A percentile compares a stretch with the other conserved stretches of the same genome.
These are phyloP conservation scores for Mortierella sp. DNA, from an alignment of 371 early-diverging fungal genomes.

Conservation along the genomic window DNA sequence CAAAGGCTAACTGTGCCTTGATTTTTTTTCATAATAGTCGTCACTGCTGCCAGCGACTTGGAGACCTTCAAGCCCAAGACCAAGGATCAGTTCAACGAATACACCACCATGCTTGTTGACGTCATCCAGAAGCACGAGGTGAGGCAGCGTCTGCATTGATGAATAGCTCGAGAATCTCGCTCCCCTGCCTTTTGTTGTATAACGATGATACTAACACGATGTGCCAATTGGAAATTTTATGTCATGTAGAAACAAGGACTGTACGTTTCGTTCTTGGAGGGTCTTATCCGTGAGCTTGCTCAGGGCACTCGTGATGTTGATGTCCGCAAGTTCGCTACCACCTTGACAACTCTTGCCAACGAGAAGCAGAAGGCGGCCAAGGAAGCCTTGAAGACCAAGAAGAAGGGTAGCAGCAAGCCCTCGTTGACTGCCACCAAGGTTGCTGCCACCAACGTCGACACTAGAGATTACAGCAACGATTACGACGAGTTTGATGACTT, in stretches of 20 bases:
- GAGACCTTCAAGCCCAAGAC: slow-evolving; percentile 85
- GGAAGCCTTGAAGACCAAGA: slow-evolving; percentile 78
- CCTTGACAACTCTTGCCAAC: slow-evolving; percentile 87
- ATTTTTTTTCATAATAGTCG: slow-evolving; percentile 43
- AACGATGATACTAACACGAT: not conserved
- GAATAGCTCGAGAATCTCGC: not conserved
- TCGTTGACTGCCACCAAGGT: slow-evolving; percentile 68
- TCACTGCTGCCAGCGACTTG: slow-evolving; percentile 64
- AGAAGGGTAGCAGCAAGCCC: slow-evolving; percentile 70
- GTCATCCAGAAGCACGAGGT: slow-evolving; percentile 82
- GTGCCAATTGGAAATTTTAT: not conserved
- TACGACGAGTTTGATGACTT: slow-evolving; percentile 83
- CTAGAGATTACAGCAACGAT: slow-evolving; percentile 62
- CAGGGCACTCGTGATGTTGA: slow-evolving; percentile 88
- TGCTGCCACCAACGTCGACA: slow-evolving; percentile 56
- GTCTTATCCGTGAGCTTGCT: slow-evolving; percentile 83
- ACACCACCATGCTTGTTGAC: slow-evolving; percentile 76
- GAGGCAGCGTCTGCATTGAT: not conserved
- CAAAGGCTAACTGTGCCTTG: not conserved
- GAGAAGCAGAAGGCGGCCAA: slow-evolving; percentile 90
- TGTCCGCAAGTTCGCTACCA: slow-evolving; percentile 82
- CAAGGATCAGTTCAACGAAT: slow-evolving; percentile 88
- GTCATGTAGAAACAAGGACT: slow-evolving; percentile 52
- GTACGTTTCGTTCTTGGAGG: slow-evolving; percentile 83
- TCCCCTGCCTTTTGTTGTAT: not conserved